Evolutionary conservation across 2,329 filamentous ascomycete species (phyloP).

Genomic region (Penicillium capsulatum): DNA sequence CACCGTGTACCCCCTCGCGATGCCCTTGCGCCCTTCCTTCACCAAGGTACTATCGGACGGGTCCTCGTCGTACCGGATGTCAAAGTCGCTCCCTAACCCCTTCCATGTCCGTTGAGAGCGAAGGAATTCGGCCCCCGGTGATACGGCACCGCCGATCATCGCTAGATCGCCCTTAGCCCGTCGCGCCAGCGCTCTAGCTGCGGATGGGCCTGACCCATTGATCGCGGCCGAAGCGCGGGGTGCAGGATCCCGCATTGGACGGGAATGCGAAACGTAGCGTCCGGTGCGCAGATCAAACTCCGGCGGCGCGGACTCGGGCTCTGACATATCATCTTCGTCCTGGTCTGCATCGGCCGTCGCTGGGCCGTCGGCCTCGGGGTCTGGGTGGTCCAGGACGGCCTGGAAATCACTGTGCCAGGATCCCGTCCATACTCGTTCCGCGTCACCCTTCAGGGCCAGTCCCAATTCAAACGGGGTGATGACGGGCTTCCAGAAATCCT

Average conservation of each 20-base stretch:
- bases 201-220: constrained; percentile 26
- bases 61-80: constrained; percentile 56
- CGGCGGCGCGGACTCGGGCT: constrained; percentile 65
- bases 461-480: constrained; percentile 93
- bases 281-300: constrained; percentile 92
- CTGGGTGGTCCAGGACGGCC: constrained; percentile 51
- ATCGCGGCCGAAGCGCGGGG: constrained; percentile 26
- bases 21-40: constrained; percentile 80
- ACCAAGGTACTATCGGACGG: constrained; percentile 58
- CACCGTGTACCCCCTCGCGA: constrained; percentile 83
- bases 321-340: constrained; percentile 63
- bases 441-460: constrained; percentile 69
- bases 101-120: constrained; percentile 82
- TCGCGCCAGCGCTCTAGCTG: constrained; percentile 55
- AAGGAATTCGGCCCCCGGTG: constrained; percentile 85
- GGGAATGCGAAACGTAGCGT: constrained; percentile 70
- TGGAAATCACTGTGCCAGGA: constrained; percentile 88
- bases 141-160: constrained; percentile 78
- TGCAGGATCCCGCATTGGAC: constrained; percentile 42
- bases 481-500: constrained; percentile 81
- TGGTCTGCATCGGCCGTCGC: constrained; percentile 27
- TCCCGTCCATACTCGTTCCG: constrained; percentile 75
- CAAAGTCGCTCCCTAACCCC: constrained; percentile 83
- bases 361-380: constrained; percentile 22
- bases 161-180: constrained; percentile 67